Percentiles rank a stretch among this genome's conserved stretches.
These are phyloP conservation scores for Globisporangium emineosum DNA, from an alignment of 352 stramenopile species.

Conservation along the genomic window DNA sequence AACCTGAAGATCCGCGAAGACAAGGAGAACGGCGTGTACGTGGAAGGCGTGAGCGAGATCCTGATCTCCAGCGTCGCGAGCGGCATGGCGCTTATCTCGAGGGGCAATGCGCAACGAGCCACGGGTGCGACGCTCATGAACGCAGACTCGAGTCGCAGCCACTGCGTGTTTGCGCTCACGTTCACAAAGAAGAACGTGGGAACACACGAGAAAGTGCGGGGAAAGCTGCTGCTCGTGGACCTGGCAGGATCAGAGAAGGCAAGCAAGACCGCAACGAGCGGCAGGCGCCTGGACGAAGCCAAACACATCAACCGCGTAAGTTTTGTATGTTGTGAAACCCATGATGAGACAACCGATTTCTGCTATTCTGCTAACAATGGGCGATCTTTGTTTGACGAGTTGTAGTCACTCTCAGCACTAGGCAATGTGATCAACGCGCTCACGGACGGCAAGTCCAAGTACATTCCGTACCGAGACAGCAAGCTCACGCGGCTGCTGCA, in stretches of 20 bases:
- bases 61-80: conserved; percentile 22
- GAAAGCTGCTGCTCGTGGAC: conserved; percentile 58
- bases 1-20: conserved; percentile 46
- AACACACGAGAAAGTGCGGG: conserved; percentile 8
- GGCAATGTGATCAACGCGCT: conserved; percentile 72
- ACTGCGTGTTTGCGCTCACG: conserved; percentile 63
- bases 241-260: conserved; percentile 68
- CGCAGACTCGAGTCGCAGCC: conserved; percentile 57
- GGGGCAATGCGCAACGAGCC: conserved; percentile 36
- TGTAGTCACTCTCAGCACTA: conserved; percentile 63
- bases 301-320: conserved; percentile 72
- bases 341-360: background rate
- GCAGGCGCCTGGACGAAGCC: conserved; percentile 57
- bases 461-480: conserved; percentile 83
- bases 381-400: background rate
- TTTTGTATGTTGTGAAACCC: background rate
- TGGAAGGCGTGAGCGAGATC: conserved; percentile 56
- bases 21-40: conserved; percentile 28
- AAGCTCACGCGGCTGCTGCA: conserved; percentile 89
- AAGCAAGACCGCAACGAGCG: conserved; percentile 49
- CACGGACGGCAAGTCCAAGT: conserved; percentile 32
- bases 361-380: background rate
- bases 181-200: conserved; percentile 28
- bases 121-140: conserved; percentile 58
- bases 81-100: conserved; percentile 33